Conservation (phyloP, 106 monocot genomes). For the Acorus calamus region DNA sequence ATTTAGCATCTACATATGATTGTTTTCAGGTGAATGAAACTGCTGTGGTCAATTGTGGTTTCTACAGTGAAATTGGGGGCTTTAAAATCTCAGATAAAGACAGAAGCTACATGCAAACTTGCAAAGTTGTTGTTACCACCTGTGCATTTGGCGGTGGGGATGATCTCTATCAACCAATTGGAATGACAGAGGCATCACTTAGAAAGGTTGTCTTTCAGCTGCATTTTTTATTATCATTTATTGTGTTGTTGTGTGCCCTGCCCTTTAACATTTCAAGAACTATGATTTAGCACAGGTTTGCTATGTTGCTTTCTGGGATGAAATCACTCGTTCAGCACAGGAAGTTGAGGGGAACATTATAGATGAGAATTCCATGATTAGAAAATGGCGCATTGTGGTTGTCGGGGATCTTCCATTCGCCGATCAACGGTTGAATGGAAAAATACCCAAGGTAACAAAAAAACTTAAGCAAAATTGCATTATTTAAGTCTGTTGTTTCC, state of each 20-base stretch:
- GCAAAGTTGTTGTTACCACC: conserved; percentile 76
- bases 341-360: conserved; percentile 53
- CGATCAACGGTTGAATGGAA: conserved; percentile 95
- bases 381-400: conserved; percentile 84
- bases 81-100: conserved; percentile 76
- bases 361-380: conserved; percentile 53
- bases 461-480: neutral
- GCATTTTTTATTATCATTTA: neutral
- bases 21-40: conserved; percentile 52
- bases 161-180: conserved; percentile 96
- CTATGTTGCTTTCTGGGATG: conserved; percentile 98
- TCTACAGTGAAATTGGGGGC: conserved; percentile 78
- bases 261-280: neutral
- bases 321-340: conserved; percentile 67
- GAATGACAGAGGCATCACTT: conserved; percentile 73
- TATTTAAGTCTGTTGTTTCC: neutral
- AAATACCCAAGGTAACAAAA: conserved; percentile 77
- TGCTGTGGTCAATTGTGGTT: conserved; percentile 78
- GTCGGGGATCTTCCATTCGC: conserved; percentile 85
- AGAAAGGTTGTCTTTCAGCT: conserved; percentile 33
- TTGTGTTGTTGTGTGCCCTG: neutral
- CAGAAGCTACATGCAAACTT: conserved; percentile 62
- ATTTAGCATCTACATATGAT: neutral
- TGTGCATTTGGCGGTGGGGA: conserved; percentile 97
- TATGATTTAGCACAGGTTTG: conserved; percentile 51